Conservation (phyloP, 441 rosid species). For the Euphorbia corollata region DNA sequence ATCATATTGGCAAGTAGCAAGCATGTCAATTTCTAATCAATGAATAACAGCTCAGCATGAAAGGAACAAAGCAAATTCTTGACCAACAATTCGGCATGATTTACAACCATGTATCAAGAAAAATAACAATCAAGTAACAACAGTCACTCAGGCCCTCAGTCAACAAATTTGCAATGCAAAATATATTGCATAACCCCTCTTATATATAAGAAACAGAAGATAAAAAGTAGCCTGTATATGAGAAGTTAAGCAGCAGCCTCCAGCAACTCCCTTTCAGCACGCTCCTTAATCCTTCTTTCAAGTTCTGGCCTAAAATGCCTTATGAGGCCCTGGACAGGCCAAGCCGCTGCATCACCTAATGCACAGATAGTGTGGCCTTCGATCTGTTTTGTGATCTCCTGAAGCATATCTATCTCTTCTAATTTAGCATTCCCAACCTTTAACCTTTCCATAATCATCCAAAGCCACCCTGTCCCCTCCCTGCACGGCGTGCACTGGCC, state of each 20-base stretch:
- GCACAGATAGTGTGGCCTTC: constrained; percentile 99
- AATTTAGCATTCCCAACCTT: constrained; percentile 91
- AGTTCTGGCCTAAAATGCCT: constrained; percentile 98
- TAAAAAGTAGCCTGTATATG: constrained; percentile 38
- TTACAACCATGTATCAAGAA: neutral
- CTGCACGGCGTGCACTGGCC: constrained; percentile 99
- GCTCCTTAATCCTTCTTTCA: constrained; percentile 89
- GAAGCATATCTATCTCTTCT: constrained; percentile 99
- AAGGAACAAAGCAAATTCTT: neutral
- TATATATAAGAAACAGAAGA: constrained; percentile 17
- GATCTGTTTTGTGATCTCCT: constrained; percentile 96
- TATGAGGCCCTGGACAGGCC: constrained; percentile 99
- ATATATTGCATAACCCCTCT: neutral
- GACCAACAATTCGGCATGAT: neutral
- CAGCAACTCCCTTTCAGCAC: constrained; percentile 83
- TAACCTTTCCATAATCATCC: constrained; percentile 99
- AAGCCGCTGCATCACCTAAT: constrained; percentile 98
- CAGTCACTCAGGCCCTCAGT: neutral
- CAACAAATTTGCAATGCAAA: constrained; percentile 1
- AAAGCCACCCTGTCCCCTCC: constrained; percentile 98
- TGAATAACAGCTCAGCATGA: neutral
- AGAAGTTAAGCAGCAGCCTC: constrained; percentile 73
- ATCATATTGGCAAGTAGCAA: neutral
- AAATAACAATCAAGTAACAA: too few relatives aligned
- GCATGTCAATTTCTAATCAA: neutral